These are phyloP conservation scores for Colletotrichum spaethianum DNA, from an alignment of 2,329 filamentous ascomycete species.

Conservation along the genomic window DNA sequence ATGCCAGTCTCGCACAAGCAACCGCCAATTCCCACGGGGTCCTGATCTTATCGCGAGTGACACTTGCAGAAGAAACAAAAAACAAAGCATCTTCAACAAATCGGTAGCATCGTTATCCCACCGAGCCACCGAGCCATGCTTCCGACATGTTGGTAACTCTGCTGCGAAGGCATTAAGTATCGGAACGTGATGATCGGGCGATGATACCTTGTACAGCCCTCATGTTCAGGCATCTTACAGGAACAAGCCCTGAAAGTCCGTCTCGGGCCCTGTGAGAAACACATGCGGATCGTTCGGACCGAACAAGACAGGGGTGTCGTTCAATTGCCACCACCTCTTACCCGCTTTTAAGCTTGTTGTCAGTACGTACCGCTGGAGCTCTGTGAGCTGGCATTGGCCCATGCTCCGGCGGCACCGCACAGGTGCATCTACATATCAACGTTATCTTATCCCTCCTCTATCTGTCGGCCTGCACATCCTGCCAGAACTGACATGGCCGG, in stretches of 20 bases:
- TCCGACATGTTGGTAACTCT: not conserved
- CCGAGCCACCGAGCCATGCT: not conserved
- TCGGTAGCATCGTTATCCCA: not conserved
- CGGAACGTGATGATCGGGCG: conserved; percentile 2
- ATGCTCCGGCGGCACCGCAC: conserved; percentile 19
- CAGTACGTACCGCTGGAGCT: conserved; percentile 1
- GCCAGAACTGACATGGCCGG: not conserved
- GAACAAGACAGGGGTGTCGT: not conserved
- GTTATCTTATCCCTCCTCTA: conserved; percentile 32
- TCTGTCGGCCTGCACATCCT: not conserved
- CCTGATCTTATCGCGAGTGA: not conserved
- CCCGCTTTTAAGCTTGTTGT: conserved; percentile 27
- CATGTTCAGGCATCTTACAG: not conserved
- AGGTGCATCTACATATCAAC: conserved; percentile 16
- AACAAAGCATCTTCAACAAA: not conserved
- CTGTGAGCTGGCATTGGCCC: conserved; percentile 10
- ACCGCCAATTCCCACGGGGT: not conserved
- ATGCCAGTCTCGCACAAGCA: conserved; percentile 1
- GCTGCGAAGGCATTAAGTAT: conserved; percentile 5
- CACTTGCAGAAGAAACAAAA: not conserved
- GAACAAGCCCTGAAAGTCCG: conserved; percentile 12
- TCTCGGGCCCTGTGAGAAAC: conserved; percentile 24
- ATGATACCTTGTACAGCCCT: conserved; percentile 23
- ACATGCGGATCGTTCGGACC: conserved; percentile 30
- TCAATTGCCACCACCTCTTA: conserved; percentile 10